Conservation (phyloP, 345 rosid genomes). For the Clausena lansium region DNA sequence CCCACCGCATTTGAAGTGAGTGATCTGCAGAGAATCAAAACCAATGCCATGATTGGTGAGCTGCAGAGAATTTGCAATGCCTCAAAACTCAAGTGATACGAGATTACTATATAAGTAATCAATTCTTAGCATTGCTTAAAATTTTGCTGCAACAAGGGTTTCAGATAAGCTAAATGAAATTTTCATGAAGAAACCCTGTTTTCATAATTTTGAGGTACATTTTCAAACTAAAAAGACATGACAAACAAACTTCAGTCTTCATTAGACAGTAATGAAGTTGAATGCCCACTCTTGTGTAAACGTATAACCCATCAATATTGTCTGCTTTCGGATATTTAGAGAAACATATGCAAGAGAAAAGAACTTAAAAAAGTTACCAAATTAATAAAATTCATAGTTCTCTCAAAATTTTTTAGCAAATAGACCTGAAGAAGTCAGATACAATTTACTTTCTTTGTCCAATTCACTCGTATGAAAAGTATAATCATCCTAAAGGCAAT, state of each 20-base stretch:
- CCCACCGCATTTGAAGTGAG: slow-evolving; percentile 90
- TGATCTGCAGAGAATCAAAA: slow-evolving; percentile 46
- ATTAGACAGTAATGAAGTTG: neutral
- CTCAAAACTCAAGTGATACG: neutral
- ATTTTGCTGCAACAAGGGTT: neutral
- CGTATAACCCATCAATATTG: neutral
- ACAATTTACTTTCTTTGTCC: neutral
- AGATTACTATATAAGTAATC: neutral
- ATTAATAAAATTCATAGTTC: neutral
- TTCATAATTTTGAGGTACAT: neutral
- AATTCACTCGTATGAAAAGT: neutral
- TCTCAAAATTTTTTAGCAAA: neutral
- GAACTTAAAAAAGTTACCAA: neutral
- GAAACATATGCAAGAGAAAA: neutral
- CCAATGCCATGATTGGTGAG: neutral
- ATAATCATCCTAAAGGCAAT: neutral
- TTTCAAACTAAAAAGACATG: neutral
- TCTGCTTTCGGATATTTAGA: neutral
- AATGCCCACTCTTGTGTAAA: neutral
- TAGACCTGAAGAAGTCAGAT: neutral
- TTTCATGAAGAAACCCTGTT: neutral
- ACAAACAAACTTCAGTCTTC: neutral
- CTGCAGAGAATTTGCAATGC: neutral
- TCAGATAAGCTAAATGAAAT: neutral
- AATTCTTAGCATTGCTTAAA: neutral